A percentile compares a stretch with the other conserved stretches of the same genome.
Evolutionary conservation across 192 early-diverging fungal genomes (phyloP).

Genomic region (Coemansia sp.): DNA sequence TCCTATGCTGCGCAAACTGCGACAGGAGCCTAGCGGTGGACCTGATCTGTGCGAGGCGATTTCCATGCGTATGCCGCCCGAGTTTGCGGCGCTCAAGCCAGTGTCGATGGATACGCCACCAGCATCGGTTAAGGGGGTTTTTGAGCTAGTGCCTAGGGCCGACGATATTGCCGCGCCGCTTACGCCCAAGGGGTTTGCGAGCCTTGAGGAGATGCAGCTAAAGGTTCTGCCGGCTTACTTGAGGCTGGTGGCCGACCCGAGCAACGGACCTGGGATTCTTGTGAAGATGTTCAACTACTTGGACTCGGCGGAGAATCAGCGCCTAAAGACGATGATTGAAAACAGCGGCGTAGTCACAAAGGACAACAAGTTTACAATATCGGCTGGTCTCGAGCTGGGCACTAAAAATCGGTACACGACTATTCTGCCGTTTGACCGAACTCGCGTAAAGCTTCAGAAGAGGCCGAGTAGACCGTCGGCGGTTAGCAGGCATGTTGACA

Average conservation of each 20-base stretch:
- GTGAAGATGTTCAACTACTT: slow-evolving; percentile 53
- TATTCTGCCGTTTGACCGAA: slow-evolving; percentile 78
- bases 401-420: slow-evolving; percentile 82
- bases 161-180: slow-evolving; percentile 17
- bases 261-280: slow-evolving; percentile 28
- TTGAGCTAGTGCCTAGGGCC: neutral
- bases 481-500: neutral
- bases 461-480: slow-evolving; percentile 25
- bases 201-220: slow-evolving; percentile 1
- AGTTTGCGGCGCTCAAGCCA: slow-evolving; percentile 8
- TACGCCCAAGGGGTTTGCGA: neutral
- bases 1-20: slow-evolving; percentile 48
- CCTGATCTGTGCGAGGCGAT: slow-evolving; percentile 33
- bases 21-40: slow-evolving; percentile 43
- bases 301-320: slow-evolving; percentile 64
- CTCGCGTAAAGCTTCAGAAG: slow-evolving; percentile 52
- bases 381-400: slow-evolving; percentile 63
- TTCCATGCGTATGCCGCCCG: slow-evolving; percentile 40
- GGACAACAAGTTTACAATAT: slow-evolving; percentile 65
- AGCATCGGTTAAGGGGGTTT: neutral
- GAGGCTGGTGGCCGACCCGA: slow-evolving; percentile 22
- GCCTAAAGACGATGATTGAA: slow-evolving; percentile 68
- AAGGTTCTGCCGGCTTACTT: slow-evolving; percentile 31
- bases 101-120: neutral
- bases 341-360: slow-evolving; percentile 51